phyloP scores from a whole-genome alignment of 208 protist genomes.

The Leishmania major region DNA sequence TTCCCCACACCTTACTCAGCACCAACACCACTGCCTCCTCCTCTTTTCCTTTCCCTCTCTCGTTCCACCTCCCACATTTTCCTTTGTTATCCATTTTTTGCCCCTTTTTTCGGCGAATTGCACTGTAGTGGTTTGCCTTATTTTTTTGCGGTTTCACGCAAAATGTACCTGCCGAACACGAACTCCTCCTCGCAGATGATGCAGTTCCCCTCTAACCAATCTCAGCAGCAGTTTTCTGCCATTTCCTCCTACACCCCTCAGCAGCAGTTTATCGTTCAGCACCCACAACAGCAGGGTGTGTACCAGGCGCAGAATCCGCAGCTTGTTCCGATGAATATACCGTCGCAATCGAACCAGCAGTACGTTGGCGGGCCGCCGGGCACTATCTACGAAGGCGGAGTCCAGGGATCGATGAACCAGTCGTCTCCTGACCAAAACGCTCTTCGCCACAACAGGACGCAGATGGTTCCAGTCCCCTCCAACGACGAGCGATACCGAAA shows the following conservation, averaged over 20 bases:
- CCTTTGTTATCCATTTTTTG: conserved; percentile 6
- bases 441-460: conserved; percentile 32
- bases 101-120: not conserved
- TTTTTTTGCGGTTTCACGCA: conserved; percentile 1
- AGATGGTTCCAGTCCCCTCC: conserved; percentile 37
- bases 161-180: conserved; percentile 35
- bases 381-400: conserved; percentile 29
- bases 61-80: not conserved
- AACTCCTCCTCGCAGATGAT: conserved; percentile 35
- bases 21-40: not conserved
- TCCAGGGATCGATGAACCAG: conserved; percentile 32
- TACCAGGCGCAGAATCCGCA: conserved; percentile 38
- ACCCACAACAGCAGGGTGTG: conserved; percentile 36
- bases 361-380: conserved; percentile 28
- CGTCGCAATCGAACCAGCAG: conserved; percentile 35
- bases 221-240: conserved; percentile 43
- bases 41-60: not conserved
- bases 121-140: not conserved
- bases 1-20: not conserved
- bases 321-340: conserved; percentile 47
- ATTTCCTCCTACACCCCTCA: conserved; percentile 38
- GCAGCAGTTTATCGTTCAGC: conserved; percentile 39
- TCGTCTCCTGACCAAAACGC: conserved; percentile 20
- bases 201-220: conserved; percentile 31
- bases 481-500: conserved; percentile 74